phyloP scores from a whole-genome alignment of 2,329 filamentous ascomycete genomes.

The Sclerotinia sclerotiorum region DNA sequence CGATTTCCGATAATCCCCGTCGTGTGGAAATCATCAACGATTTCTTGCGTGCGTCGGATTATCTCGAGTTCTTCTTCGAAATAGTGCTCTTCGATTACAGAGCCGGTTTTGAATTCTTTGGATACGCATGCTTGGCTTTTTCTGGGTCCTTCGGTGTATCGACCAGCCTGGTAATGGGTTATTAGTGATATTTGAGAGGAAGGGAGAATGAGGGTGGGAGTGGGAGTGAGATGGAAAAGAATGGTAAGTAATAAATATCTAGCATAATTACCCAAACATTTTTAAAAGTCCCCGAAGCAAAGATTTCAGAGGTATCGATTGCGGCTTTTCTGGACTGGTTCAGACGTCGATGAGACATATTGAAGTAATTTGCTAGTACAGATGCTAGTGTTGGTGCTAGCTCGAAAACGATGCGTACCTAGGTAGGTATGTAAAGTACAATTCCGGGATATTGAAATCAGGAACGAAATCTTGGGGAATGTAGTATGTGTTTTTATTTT shows the following conservation, averaged over 20 bases:
- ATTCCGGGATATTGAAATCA: too few relatives aligned
- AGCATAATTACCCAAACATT: conserved; percentile 22
- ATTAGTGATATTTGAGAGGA: neutral
- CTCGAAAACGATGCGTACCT: too few relatives aligned
- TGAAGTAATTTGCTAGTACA: neutral
- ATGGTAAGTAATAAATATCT: neutral
- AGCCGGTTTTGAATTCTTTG: conserved; percentile 24
- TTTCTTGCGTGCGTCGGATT: neutral
- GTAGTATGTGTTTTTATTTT: neutral
- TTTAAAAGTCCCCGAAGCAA: conserved; percentile 23
- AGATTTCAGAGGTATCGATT: neutral
- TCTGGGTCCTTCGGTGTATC: conserved; percentile 11
- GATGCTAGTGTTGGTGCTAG: too few relatives aligned
- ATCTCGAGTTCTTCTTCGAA: conserved; percentile 20
- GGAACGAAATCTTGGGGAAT: too few relatives aligned
- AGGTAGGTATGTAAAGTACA: too few relatives aligned
- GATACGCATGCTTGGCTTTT: conserved; percentile 5
- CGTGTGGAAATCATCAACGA: conserved; percentile 16
- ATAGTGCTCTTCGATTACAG: conserved; percentile 14
- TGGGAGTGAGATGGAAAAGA: neutral
- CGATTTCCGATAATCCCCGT: neutral
- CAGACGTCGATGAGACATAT: neutral
- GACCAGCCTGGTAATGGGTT: neutral
- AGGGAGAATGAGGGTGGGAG: too few relatives aligned
- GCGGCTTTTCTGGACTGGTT: conserved; percentile 4